Evolutionary conservation across 2,329 filamentous ascomycete species (phyloP).

Genomic region (Penicillium sp.): DNA sequence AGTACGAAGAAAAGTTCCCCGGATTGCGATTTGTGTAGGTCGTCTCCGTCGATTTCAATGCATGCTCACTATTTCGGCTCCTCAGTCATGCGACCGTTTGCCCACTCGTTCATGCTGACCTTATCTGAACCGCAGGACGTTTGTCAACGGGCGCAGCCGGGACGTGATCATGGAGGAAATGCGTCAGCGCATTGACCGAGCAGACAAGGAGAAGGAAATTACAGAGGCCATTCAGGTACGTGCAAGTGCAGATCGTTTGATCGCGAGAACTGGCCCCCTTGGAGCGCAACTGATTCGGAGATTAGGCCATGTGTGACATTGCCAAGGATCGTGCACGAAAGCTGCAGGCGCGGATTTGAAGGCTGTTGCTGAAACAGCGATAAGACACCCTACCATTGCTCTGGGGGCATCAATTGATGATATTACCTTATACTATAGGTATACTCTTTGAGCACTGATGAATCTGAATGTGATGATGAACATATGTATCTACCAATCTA

Average conservation of each 20-base stretch:
- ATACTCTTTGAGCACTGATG: neutral
- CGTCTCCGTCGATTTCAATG: neutral
- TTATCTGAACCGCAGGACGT: conserved; percentile 57
- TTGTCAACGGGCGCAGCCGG: conserved; percentile 79
- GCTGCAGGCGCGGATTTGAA: conserved; percentile 42
- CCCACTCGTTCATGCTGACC: conserved; percentile 3
- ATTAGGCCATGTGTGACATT: conserved; percentile 87
- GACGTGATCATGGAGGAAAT: conserved; percentile 80
- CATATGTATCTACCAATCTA: neutral
- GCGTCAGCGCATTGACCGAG: conserved; percentile 69
- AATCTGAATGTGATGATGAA: neutral
- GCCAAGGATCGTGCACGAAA: conserved; percentile 77
- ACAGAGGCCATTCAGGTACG: conserved; percentile 72
- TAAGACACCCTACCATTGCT: neutral
- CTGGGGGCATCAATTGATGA: neutral
- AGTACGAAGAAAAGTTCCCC: conserved; percentile 80
- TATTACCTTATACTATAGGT: neutral
- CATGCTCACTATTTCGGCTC: neutral
- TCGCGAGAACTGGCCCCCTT: neutral
- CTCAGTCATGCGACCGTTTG: neutral
- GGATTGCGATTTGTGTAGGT: conserved; percentile 74
- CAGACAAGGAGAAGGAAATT: conserved; percentile 68
- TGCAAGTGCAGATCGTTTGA: conserved; percentile 3
- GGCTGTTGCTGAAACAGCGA: neutral
- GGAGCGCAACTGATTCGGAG: conserved; percentile 1